Evolutionary conservation across 2,329 filamentous ascomycete species (phyloP), one percentile per base, ranked within the genome.

Genomic region (Diaporthe batatas): DNA sequence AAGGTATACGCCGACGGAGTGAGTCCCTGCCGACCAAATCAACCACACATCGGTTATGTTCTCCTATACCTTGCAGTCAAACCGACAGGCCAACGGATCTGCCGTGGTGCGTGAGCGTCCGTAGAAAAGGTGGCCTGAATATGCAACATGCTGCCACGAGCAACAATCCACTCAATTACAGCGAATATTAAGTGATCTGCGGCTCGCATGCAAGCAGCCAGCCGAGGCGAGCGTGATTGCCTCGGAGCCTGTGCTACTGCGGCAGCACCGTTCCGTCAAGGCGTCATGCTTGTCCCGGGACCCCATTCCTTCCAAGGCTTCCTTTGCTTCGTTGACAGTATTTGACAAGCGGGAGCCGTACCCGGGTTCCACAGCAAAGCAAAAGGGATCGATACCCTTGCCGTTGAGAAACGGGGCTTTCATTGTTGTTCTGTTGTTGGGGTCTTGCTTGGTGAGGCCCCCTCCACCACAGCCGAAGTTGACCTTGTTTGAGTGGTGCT

Each of bases 201-300:
- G 23, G 4, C 29, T 65, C 29, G 7, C 44, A 65, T 65, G 42
- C 42, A 32, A 32, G 42, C 59, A 47, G 44, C 59, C 59, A 34
- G 34, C 49, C 59, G 39, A 64, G 18, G 25, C 8, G 25, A 47
- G 18, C 12, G 36, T 44, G 14, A 14, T n/a, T 16, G 14, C 58
- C 39, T n/a, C 39, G 23, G 58, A 32, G 16, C 29, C 0, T 47
- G 57, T 62, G 58, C 39, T 18, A 47, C 58, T 23, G 16, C 58
- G 58, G 58, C 39, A 62, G 58, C 58, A 62, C 58, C 58, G 58
- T 62, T 47, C 58, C 58, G 58, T n/a, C 58, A 6, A 29, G 58
- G 58, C 58, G 39, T 18, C 58, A 62, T 42, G 58, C 39, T 29
- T 29, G 58, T n/a, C 39, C 21, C 58, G 58, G 58, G 58, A 29